phyloP scores from a whole-genome alignment of 202 grass and related monocot species.

The Brachypodium distachyon region DNA sequence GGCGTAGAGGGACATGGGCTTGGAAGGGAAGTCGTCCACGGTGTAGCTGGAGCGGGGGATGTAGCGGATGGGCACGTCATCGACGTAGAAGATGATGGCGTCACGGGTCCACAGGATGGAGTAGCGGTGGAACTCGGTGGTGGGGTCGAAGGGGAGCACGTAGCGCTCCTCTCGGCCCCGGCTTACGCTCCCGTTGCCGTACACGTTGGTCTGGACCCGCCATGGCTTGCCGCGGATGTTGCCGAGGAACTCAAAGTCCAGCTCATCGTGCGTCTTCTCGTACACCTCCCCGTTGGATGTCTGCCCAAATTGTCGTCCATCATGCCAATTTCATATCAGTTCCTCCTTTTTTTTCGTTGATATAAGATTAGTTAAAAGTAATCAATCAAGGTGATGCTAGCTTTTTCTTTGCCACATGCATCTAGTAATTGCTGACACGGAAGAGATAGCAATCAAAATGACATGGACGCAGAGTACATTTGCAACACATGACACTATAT shows the following conservation, averaged over 20 bases:
- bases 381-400: no score
- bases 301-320: no score
- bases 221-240: constrained; percentile 79
- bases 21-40: constrained; percentile 67
- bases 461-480: no score
- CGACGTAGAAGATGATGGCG: constrained; percentile 55
- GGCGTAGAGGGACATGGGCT: constrained; percentile 86
- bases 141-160: constrained; percentile 74
- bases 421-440: no score
- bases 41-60: constrained; percentile 38
- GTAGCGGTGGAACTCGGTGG: constrained; percentile 82
- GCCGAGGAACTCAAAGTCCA: constrained; percentile 91
- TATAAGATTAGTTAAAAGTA: no score
- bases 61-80: constrained; percentile 69
- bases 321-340: no score
- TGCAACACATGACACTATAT: no score
- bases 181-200: constrained; percentile 80
- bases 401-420: no score
- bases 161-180: constrained; percentile 83
- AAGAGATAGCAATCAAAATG: no score
- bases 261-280: constrained; percentile 79
- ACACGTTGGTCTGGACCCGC: constrained; percentile 83
- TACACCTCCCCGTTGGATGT: constrained; percentile 80
- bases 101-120: constrained; percentile 71
- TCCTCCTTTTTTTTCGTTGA: no score